phyloP scores from a whole-genome alignment of 257 asterid genomes.

The Orobanche coerulescens region DNA sequence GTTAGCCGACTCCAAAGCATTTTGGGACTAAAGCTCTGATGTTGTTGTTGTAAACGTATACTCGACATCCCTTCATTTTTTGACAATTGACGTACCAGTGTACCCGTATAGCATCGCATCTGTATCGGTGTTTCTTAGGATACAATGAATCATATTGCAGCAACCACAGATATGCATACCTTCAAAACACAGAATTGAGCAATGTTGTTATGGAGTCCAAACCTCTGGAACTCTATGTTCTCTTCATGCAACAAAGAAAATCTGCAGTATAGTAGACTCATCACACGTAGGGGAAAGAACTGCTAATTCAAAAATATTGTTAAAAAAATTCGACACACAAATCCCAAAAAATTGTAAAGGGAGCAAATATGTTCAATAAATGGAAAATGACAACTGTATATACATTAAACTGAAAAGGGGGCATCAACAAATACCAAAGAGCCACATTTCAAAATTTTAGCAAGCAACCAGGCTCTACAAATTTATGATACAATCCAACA shows the following conservation, averaged over 20 bases:
- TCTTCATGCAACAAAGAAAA: slow-evolving; percentile 75
- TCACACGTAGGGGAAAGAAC: slow-evolving; percentile 10
- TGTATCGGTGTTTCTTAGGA: too few relatives aligned
- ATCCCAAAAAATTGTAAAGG: background rate
- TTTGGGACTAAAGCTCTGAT: too few relatives aligned
- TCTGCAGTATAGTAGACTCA: slow-evolving; percentile 30
- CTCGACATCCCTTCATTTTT: too few relatives aligned
- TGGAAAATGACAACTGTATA: slow-evolving; percentile 6
- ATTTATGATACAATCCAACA: background rate
- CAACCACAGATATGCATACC: slow-evolving; percentile 33
- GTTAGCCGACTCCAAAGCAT: too few relatives aligned
- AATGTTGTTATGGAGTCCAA: slow-evolving; percentile 79
- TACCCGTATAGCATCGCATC: too few relatives aligned
- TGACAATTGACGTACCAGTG: too few relatives aligned
- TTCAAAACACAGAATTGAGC: slow-evolving; percentile 76
- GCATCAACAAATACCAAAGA: slow-evolving; percentile 11
- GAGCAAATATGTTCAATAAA: slow-evolving; percentile 2
- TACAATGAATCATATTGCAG: slow-evolving; percentile 15
- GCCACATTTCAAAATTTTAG: slow-evolving; percentile 13
- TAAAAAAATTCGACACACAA: background rate
- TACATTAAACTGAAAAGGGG: background rate
- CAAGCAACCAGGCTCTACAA: slow-evolving; percentile 13
- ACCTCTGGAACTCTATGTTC: slow-evolving; percentile 62
- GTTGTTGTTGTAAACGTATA: too few relatives aligned
- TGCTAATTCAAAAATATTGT: background rate